phyloP scores from a whole-genome alignment of 176 grass and related monocot genomes.

The Urochloa ruziziensis region DNA sequence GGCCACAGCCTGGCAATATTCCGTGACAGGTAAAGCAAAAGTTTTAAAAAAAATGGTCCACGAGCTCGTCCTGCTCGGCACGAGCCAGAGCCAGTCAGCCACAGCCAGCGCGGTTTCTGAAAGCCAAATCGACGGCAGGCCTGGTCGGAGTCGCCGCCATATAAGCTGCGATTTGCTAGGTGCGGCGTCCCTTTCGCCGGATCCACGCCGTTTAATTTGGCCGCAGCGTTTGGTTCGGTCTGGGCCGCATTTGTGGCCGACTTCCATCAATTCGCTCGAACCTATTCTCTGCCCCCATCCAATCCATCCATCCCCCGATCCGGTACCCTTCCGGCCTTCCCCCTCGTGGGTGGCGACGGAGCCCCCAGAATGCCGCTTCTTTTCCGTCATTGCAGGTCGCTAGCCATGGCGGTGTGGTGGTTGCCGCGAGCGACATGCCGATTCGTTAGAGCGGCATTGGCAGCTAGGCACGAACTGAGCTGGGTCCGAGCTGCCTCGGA shows the following conservation, averaged over 20 bases:
- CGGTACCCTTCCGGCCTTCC: background rate
- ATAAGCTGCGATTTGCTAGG: constrained; percentile 11
- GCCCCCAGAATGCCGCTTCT: background rate
- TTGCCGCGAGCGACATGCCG: background rate
- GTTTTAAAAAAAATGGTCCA: background rate
- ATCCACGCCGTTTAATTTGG: background rate
- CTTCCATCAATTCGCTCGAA: background rate
- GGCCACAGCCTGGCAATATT: constrained; percentile 35
- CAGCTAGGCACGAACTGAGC: constrained; percentile 2
- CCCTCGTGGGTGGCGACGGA: background rate
- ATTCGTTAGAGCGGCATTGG: background rate
- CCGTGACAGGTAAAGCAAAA: constrained; percentile 5
- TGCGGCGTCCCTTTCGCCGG: constrained; percentile 34
- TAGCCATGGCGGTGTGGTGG: background rate
- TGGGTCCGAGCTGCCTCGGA: background rate
- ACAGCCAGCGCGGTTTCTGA: background rate
- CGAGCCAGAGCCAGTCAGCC: background rate
- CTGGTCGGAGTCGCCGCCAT: background rate
- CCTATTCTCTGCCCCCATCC: background rate
- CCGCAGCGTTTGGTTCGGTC: background rate
- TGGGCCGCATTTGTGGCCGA: constrained; percentile 20
- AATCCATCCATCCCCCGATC: background rate
- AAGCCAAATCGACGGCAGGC: background rate
- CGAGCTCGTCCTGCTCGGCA: background rate
- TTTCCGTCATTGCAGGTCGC: background rate